Conservation (phyloP, 2,329 filamentous ascomycete genomes). For the Ilyonectria robusta region DNA sequence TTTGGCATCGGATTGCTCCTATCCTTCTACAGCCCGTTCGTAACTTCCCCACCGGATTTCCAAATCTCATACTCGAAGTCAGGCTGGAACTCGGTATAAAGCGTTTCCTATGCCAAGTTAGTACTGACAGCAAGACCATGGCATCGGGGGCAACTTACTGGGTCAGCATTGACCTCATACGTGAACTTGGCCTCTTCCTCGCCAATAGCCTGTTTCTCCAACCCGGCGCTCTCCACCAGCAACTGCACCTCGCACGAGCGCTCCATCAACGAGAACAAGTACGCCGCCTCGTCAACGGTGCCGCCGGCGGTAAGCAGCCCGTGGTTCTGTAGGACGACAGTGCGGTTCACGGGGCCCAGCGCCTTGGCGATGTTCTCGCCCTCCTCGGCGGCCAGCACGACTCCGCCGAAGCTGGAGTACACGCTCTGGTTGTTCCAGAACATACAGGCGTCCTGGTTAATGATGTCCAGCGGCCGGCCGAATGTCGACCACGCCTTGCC, state of each 20-base stretch:
- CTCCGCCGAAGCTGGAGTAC: conserved; percentile 73
- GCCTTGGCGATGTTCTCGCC: conserved; percentile 70
- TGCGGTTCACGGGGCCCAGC: conserved; percentile 66
- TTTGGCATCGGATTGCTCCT: not conserved
- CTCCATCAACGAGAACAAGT: conserved; percentile 64
- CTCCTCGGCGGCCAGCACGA: conserved; percentile 74
- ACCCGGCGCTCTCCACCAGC: conserved; percentile 47
- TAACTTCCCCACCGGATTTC: conserved; percentile 47
- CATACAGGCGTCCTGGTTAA: conserved; percentile 72
- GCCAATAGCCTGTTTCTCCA: conserved; percentile 49
- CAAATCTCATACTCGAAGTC: conserved; percentile 53
- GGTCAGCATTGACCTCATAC: conserved; percentile 51
- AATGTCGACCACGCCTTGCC: conserved; percentile 76
- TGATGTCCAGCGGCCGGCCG: conserved; percentile 70
- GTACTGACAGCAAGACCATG: not conserved
- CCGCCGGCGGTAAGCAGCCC: conserved; percentile 73
- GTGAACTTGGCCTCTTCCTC: conserved; percentile 59
- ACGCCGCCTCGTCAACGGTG: conserved; percentile 78
- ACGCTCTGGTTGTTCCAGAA: conserved; percentile 72
- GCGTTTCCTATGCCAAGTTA: conserved; percentile 42
- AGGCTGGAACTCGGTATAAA: conserved; percentile 54
- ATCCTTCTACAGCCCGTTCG: conserved; percentile 28
- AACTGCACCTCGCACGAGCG: conserved; percentile 53
- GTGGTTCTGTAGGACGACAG: conserved; percentile 74
- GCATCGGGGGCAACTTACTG: conserved; percentile 34